Evolutionary conservation across 2,329 filamentous ascomycete species (phyloP).

Genomic region (Knufia petricola): DNA sequence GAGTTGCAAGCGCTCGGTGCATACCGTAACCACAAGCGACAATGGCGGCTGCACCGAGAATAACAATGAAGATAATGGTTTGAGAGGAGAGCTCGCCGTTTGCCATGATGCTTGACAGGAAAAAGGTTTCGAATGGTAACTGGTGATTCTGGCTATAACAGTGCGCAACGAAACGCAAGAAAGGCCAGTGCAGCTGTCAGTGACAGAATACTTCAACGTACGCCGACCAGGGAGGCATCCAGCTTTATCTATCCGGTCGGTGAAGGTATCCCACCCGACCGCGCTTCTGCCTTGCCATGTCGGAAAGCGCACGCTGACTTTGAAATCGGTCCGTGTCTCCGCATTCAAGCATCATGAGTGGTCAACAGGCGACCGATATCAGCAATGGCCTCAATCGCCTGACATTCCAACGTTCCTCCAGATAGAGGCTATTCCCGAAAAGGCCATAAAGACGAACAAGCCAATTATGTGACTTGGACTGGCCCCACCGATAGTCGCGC

Average conservation of each 20-base stretch:
- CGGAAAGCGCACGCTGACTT: no score
- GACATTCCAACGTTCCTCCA: neutral
- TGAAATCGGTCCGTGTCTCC: no score
- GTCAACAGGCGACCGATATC: neutral
- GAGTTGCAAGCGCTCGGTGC: neutral
- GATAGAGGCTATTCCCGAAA: neutral
- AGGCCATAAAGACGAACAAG: constrained; percentile 3
- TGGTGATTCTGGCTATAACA: no score
- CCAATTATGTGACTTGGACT: neutral
- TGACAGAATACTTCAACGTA: no score
- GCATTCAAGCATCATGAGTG: neutral
- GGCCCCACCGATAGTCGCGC: neutral
- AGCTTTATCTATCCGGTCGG: no score
- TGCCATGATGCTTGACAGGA: neutral
- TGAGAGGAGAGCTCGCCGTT: neutral
- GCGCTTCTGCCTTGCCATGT: no score
- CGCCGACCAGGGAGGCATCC: no score
- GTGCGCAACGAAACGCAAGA: neutral
- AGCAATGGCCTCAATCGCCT: neutral
- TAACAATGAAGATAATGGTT: constrained; percentile 2
- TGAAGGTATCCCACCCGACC: no score
- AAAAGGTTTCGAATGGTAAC: no score
- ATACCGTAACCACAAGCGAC: neutral
- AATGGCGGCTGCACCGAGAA: neutral
- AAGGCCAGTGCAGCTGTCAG: neutral